Percentiles rank a stretch among this genome's conserved stretches.
Conservation (phyloP, 805 yeast species). For the Diddensiella caesifluorescens region DNA sequence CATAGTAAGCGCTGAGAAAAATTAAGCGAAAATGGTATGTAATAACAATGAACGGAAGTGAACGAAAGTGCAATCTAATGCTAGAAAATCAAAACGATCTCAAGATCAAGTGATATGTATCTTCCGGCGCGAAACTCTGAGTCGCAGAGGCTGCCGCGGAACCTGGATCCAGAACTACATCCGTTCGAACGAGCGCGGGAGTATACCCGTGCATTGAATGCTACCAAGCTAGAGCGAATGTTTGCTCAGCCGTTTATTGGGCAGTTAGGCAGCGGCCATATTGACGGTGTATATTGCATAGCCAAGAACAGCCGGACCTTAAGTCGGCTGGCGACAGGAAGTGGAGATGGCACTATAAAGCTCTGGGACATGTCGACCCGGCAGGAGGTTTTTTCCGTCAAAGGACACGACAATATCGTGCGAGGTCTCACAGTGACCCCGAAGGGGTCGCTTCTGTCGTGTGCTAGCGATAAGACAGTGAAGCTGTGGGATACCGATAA, state of each 20-base stretch:
- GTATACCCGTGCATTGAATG: slow-evolving; percentile 88
- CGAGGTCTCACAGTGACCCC: slow-evolving; percentile 80
- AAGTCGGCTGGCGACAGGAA: slow-evolving; percentile 79
- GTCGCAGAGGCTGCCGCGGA: slow-evolving; percentile 80
- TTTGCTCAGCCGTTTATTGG: slow-evolving; percentile 97
- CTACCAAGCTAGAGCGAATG: slow-evolving; percentile 92
- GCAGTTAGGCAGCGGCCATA: slow-evolving; percentile 89
- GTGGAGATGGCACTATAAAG: slow-evolving; percentile 92
- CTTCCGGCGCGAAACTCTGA: slow-evolving; percentile 90
- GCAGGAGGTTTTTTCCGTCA: slow-evolving; percentile 67
- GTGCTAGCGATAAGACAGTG: slow-evolving; percentile 86
- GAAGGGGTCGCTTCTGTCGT: slow-evolving; percentile 57
- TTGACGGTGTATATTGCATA: slow-evolving; percentile 86
- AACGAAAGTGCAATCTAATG: too few species aligned
- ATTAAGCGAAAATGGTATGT: slow-evolving; percentile 19
- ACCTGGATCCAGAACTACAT: slow-evolving; percentile 88
- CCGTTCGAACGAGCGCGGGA: slow-evolving; percentile 97
- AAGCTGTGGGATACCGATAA: slow-evolving; percentile 77
- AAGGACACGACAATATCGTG: slow-evolving; percentile 88
- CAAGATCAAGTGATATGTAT: slow-evolving; percentile 85
- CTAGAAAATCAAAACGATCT: slow-evolving; percentile 79
- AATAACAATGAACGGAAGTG: neutral
- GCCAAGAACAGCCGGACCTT: slow-evolving; percentile 71
- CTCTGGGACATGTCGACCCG: slow-evolving; percentile 87
- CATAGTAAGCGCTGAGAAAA: too few species aligned